These are phyloP conservation scores for Dothideomycetes sp. DNA, from an alignment of 2,329 filamentous ascomycete species.

Conservation along the genomic window DNA sequence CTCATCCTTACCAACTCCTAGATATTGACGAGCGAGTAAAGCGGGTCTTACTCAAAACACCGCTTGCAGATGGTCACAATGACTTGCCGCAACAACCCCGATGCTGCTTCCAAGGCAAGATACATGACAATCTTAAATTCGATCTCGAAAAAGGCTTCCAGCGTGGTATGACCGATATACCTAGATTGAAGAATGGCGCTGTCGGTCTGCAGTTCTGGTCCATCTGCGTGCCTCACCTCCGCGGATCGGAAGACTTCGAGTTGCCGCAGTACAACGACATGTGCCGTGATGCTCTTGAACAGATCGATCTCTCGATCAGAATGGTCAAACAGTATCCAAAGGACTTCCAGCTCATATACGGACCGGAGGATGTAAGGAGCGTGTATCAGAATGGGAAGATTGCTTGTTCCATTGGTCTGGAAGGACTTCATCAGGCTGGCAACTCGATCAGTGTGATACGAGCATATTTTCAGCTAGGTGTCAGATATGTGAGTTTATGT, in stretches of 20 bases:
- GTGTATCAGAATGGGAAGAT: conserved; percentile 28
- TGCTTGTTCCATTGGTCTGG: conserved; percentile 31
- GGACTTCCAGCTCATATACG: conserved; percentile 21
- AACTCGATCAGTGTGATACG: conserved; percentile 28
- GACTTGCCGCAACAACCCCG: conserved; percentile 22
- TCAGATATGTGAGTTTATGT: conserved; percentile 30
- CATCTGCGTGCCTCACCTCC: conserved; percentile 17
- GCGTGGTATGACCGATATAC: conserved; percentile 24
- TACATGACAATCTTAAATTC: conserved; percentile 27
- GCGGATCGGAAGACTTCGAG: conserved; percentile 22
- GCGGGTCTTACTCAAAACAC: conserved; percentile 21
- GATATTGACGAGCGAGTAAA: conserved; percentile 26
- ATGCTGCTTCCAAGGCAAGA: conserved; percentile 24
- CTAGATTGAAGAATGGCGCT: conserved; percentile 15
- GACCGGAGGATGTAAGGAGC: conserved; percentile 22
- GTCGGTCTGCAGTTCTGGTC: conserved; percentile 25
- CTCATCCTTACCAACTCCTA: conserved; percentile 18
- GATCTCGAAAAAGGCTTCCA: conserved; percentile 26
- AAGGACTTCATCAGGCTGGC: conserved; percentile 30
- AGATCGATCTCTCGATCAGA: conserved; percentile 20
- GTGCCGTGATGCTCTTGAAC: conserved; percentile 19
- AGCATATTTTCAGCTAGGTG: conserved; percentile 30
- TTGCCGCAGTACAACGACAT: conserved; percentile 21
- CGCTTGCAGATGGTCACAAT: conserved; percentile 31
- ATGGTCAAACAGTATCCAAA: conserved; percentile 27